These are phyloP conservation scores for Rhizopus arrhizus DNA, from an alignment of 371 early-diverging fungal genomes.

Conservation along the genomic window DNA sequence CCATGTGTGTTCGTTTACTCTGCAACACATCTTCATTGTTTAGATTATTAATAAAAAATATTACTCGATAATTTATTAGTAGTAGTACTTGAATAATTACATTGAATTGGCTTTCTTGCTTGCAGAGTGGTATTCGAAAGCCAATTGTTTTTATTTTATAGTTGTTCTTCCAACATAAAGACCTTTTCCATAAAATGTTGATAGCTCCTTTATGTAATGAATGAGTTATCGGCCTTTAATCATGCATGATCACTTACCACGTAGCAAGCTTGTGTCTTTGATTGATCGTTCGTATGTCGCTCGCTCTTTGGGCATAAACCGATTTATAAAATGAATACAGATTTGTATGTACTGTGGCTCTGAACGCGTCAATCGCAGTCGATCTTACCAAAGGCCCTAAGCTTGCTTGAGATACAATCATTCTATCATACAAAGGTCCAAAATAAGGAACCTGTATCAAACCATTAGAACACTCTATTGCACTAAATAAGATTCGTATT, in stretches of 20 bases:
- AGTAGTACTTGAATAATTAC: constrained; percentile 4
- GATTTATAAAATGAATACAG: constrained; percentile 48
- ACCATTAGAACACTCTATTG: neutral
- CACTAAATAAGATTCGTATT: neutral
- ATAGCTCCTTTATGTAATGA: constrained; percentile 39
- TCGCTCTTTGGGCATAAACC: constrained; percentile 57
- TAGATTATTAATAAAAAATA: too few relatives aligned
- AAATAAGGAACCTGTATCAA: constrained; percentile 64
- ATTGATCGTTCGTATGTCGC: constrained; percentile 62
- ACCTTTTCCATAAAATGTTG: constrained; percentile 58
- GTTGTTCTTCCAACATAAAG: constrained; percentile 56
- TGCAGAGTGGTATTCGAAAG: constrained; percentile 3
- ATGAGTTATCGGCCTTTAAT: constrained; percentile 7
- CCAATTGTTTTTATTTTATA: constrained; percentile 12
- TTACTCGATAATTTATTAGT: neutral
- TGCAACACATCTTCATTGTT: too few relatives aligned
- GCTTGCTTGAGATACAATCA: constrained; percentile 74
- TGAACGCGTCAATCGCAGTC: constrained; percentile 79
- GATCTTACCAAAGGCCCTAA: constrained; percentile 84
- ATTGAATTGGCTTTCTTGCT: neutral
- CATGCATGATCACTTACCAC: constrained; percentile 37
- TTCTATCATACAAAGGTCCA: constrained; percentile 84
- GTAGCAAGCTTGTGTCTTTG: constrained; percentile 61
- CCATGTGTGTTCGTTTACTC: too few relatives aligned
- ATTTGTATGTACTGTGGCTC: constrained; percentile 56